Percentiles rank a stretch among this genome's conserved stretches.
phyloP scores from a whole-genome alignment of 208 protist genomes.

The Acanthamoeba divionensis region DNA sequence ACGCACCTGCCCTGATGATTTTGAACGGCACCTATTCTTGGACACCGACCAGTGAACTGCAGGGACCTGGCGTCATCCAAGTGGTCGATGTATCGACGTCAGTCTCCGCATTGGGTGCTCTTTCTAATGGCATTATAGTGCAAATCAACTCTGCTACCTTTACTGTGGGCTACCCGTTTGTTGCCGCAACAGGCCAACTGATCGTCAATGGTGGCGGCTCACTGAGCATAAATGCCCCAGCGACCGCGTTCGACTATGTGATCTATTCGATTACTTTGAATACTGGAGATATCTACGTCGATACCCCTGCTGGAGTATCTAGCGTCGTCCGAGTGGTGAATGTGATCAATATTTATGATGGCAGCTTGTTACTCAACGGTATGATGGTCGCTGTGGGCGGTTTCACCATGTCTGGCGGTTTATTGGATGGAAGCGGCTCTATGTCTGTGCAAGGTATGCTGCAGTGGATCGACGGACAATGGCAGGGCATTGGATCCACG shows the following conservation, averaged over 20 bases:
- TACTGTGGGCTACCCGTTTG: neutral
- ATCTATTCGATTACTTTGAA: constrained; percentile 20
- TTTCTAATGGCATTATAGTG: neutral
- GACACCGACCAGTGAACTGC: neutral
- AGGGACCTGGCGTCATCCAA: neutral
- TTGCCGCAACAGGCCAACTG: neutral
- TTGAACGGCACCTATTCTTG: neutral
- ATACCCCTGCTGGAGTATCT: constrained; percentile 11
- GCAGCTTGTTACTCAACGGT: neutral
- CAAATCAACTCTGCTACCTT: neutral
- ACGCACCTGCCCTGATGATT: neutral
- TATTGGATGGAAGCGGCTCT: neutral
- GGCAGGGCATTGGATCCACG: constrained; percentile 16
- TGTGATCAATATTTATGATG: neutral
- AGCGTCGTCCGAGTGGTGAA: constrained; percentile 35
- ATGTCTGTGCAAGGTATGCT: constrained; percentile 6
- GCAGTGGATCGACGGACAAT: neutral
- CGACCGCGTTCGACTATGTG: constrained; percentile 14
- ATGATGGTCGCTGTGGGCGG: neutral
- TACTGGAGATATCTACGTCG: neutral
- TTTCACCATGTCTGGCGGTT: constrained; percentile 19
- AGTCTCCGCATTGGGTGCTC: neutral
- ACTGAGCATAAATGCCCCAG: neutral
- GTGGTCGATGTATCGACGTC: constrained; percentile 13
- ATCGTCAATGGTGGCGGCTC: constrained; percentile 5